A percentile compares a stretch with the other conserved stretches of the same genome.
These are phyloP conservation scores for Cladosporium halotolerans DNA, from an alignment of 2,329 filamentous ascomycete genomes.

Conservation along the genomic window DNA sequence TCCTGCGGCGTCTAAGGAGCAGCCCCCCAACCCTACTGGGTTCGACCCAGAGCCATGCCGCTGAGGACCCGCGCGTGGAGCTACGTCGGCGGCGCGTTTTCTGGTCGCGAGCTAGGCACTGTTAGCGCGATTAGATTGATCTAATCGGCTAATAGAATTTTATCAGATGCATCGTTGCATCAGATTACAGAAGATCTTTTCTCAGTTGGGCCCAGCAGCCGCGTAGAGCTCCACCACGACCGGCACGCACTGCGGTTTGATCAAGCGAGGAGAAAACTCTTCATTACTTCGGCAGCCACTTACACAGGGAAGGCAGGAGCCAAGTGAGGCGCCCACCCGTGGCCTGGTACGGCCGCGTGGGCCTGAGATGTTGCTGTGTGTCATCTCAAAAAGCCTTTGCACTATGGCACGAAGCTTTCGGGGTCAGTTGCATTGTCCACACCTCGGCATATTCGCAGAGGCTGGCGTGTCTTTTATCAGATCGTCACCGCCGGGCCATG, in stretches of 20 bases:
- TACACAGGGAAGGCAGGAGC: background rate
- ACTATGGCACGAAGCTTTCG: no score
- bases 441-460: background rate
- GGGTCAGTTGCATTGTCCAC: no score
- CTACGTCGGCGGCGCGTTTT: conserved; percentile 7
- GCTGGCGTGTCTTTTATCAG: conserved; percentile 9
- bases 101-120: background rate
- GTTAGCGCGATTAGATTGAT: conserved; percentile 5
- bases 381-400: no score
- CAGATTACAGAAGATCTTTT: conserved; percentile 11
- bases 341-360: no score
- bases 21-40: background rate
- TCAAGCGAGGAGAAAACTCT: background rate
- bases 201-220: background rate
- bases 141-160: conserved; percentile 4
- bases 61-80: background rate
- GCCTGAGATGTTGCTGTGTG: no score
- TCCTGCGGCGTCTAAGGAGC: conserved; percentile 3
- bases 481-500: background rate
- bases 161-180: conserved; percentile 8
- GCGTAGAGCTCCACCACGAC: conserved; percentile 1
- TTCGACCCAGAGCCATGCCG: no score
- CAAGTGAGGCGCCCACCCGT: no score
- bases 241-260: background rate
- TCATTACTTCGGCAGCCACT: background rate